Percentiles rank a stretch among this genome's conserved stretches.
phyloP scores from a whole-genome alignment of 352 stramenopile species.

The Phytophthora pseudosyringae region DNA sequence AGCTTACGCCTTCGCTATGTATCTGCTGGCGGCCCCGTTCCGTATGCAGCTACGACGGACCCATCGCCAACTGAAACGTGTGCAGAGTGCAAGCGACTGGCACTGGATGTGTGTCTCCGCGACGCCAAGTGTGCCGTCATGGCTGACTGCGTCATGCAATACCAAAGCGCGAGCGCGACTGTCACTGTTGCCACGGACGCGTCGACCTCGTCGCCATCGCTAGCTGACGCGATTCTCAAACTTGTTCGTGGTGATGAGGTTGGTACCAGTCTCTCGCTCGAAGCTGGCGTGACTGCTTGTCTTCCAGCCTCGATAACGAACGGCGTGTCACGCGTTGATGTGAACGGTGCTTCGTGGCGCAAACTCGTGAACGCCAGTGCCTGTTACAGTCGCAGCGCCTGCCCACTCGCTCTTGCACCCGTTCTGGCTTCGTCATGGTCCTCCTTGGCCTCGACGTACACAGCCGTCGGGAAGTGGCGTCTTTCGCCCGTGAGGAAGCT shows the following conservation, averaged over 20 bases:
- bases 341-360: slow-evolving; percentile 45
- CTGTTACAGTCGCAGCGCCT: slow-evolving; percentile 52
- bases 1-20: slow-evolving; percentile 46
- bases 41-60: slow-evolving; percentile 16
- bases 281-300: slow-evolving; percentile 42
- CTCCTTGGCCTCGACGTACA: slow-evolving; percentile 28
- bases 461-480: slow-evolving; percentile 46
- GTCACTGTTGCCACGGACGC: slow-evolving; percentile 20
- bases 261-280: slow-evolving; percentile 41
- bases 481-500: slow-evolving; percentile 46
- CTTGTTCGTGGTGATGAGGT: slow-evolving; percentile 39
- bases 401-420: slow-evolving; percentile 46
- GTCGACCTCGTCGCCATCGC: slow-evolving; percentile 5
- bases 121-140: slow-evolving; percentile 55
- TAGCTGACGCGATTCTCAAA: slow-evolving; percentile 47
- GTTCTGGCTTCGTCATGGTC: slow-evolving; percentile 40
- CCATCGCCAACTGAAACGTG: slow-evolving; percentile 18
- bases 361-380: slow-evolving; percentile 60
- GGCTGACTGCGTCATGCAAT: slow-evolving; percentile 59
- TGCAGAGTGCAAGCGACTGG: slow-evolving; percentile 44
- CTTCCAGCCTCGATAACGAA: slow-evolving; percentile 19
- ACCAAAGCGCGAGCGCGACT: slow-evolving; percentile 10
- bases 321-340: slow-evolving; percentile 24
- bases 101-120: slow-evolving; percentile 57
- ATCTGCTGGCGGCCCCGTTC: slow-evolving; percentile 22